phyloP scores from a whole-genome alignment of 257 asterid species.

The Orobanche coerulescens region DNA sequence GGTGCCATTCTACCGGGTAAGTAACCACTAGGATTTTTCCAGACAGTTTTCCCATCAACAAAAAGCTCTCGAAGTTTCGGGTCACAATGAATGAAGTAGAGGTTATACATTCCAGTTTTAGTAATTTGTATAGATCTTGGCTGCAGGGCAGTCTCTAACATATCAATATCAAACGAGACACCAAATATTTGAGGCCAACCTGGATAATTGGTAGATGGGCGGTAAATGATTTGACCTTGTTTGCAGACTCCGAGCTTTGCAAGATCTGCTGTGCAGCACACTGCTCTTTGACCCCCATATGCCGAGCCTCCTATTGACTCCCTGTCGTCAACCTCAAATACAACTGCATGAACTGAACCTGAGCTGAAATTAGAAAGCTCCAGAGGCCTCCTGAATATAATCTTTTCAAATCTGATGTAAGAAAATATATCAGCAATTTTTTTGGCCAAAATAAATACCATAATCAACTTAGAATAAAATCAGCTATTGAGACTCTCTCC shows the following conservation, averaged over 20 bases:
- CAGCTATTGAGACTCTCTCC: background rate
- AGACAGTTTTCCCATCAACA: slow-evolving; percentile 75
- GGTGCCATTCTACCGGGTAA: slow-evolving; percentile 99
- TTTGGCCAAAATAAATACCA: slow-evolving; percentile 10
- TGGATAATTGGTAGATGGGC: slow-evolving; percentile 63
- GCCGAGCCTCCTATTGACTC: slow-evolving; percentile 90
- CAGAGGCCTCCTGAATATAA: slow-evolving; percentile 60
- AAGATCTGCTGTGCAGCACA: slow-evolving; percentile 86
- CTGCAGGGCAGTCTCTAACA: slow-evolving; percentile 40
- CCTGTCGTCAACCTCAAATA: slow-evolving; percentile 90
- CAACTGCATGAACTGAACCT: slow-evolving; percentile 53
- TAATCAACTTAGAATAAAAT: background rate
- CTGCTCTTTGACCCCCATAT: slow-evolving; percentile 94
- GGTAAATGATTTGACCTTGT: slow-evolving; percentile 71
- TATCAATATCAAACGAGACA: slow-evolving; percentile 53
- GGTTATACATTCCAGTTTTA: slow-evolving; percentile 88
- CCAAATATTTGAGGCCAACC: slow-evolving; percentile 92
- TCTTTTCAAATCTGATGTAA: slow-evolving; percentile 64
- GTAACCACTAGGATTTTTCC: slow-evolving; percentile 94
- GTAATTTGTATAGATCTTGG: slow-evolving; percentile 65
- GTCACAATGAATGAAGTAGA: slow-evolving; percentile 89
- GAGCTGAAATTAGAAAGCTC: slow-evolving; percentile 74
- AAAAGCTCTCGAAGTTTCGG: slow-evolving; percentile 57
- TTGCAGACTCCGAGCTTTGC: slow-evolving; percentile 92
- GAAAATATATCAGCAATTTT: slow-evolving; percentile 25